Percentiles rank a stretch among this genome's conserved stretches.
Conservation (phyloP, 1,284 basidiomycete species). For the Cryptococcus deneoformans region DNA sequence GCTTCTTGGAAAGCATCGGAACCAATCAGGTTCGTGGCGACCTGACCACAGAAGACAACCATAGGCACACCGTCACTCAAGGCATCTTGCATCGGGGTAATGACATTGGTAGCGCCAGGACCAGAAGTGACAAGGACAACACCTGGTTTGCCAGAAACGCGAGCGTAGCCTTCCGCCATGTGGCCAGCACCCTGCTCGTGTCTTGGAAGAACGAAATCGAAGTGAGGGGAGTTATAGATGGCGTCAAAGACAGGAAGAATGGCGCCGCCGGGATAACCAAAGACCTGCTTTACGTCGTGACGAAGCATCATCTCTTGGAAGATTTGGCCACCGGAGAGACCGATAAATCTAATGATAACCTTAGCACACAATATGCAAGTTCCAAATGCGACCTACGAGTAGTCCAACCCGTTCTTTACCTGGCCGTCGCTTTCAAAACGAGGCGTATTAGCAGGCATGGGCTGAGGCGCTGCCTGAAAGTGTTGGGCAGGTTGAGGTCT, state of each 20-base stretch:
- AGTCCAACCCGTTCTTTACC: slow-evolving; percentile 38
- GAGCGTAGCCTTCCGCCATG: slow-evolving; percentile 98
- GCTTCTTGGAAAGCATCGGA: slow-evolving; percentile 99
- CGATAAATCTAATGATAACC: slow-evolving; percentile 65
- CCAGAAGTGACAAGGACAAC: slow-evolving; percentile 98
- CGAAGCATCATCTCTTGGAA: slow-evolving; percentile 99
- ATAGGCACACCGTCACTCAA: slow-evolving; percentile 92
- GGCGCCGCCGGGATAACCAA: slow-evolving; percentile 97
- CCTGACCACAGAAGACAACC: slow-evolving; percentile 95
- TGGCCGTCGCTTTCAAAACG: slow-evolving; percentile 20
- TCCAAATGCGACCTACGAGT: slow-evolving; percentile 31
- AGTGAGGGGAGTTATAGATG: slow-evolving; percentile 94
- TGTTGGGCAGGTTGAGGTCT: slow-evolving; percentile 45
- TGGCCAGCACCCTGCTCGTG: slow-evolving; percentile 99
- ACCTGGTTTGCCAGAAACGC: slow-evolving; percentile 95
- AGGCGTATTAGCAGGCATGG: slow-evolving; percentile 35
- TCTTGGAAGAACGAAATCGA: slow-evolving; percentile 92
- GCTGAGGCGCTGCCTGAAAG: slow-evolving; percentile 42
- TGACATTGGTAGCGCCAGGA: slow-evolving; percentile 95
- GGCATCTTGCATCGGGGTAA: slow-evolving; percentile 98
- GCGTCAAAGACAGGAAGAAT: slow-evolving; percentile 99
- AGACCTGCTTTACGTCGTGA: slow-evolving; percentile 93
- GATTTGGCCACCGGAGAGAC: slow-evolving; percentile 93
- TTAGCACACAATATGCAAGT: neutral
- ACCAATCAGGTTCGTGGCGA: slow-evolving; percentile 96